phyloP scores from a whole-genome alignment of 768 basidiomycete genomes.

The Suillus spraguei region DNA sequence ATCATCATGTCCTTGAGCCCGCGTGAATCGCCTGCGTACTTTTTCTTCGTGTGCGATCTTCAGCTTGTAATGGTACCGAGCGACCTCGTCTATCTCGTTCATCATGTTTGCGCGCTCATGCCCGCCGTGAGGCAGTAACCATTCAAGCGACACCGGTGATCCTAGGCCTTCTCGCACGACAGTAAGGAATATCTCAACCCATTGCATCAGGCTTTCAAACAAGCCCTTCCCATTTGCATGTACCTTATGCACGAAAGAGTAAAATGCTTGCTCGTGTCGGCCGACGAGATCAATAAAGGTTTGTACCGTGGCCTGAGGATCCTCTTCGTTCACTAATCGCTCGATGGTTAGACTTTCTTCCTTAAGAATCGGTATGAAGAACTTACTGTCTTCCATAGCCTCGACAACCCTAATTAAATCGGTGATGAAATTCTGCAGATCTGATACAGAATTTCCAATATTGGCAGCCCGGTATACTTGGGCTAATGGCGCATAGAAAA shows the following conservation, averaged over 20 bases:
- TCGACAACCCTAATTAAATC: constrained; percentile 96
- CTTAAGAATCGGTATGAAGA: background rate
- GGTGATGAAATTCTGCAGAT: constrained; percentile 92
- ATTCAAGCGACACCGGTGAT: constrained; percentile 70
- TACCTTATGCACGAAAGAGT: constrained; percentile 97
- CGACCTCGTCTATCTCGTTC: constrained; percentile 85
- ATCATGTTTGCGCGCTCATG: constrained; percentile 77
- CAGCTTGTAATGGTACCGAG: constrained; percentile 91
- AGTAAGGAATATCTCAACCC: constrained; percentile 95
- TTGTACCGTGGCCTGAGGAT: constrained; percentile 86
- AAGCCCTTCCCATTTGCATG: constrained; percentile 95
- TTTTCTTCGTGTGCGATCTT: constrained; percentile 94
- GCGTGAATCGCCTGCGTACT: constrained; percentile 82
- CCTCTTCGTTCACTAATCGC: constrained; percentile 71
- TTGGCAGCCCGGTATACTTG: constrained; percentile 98
- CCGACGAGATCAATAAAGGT: constrained; percentile 91
- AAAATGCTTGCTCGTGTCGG: constrained; percentile 95
- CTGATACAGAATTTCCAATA: constrained; percentile 90
- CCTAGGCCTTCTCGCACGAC: constrained; percentile 89
- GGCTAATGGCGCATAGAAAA: constrained; percentile 95
- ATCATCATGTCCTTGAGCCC: constrained; percentile 50
- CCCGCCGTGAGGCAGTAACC: constrained; percentile 82
- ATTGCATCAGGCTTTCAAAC: constrained; percentile 92
- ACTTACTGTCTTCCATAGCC: constrained; percentile 83
- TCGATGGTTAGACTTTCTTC: constrained; percentile 10